Conservation (phyloP, 2,329 filamentous ascomycete species). For the Hypoxylon sp. region DNA sequence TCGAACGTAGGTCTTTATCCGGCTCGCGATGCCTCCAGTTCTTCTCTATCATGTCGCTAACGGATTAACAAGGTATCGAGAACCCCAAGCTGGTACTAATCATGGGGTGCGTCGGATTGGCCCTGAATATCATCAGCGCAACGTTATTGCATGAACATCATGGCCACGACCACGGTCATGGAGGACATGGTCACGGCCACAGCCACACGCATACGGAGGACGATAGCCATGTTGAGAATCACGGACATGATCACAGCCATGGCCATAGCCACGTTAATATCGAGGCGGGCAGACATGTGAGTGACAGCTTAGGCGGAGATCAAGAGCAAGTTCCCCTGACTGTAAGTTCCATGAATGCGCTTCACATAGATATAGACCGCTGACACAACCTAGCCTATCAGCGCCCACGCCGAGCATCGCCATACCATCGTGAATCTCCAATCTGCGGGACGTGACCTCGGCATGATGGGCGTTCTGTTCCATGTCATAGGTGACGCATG, state of each 20-base stretch:
- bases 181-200: slow-evolving; percentile 42
- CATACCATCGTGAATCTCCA: slow-evolving; percentile 57
- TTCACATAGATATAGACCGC: neutral
- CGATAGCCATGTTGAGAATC: slow-evolving; percentile 29
- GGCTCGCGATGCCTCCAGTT: neutral
- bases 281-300: slow-evolving; percentile 47
- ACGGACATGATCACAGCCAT: slow-evolving; percentile 46
- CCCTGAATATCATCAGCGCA: slow-evolving; percentile 76
- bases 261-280: slow-evolving; percentile 51
- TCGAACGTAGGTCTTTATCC: slow-evolving; percentile 63
- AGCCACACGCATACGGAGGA: slow-evolving; percentile 20
- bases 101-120: slow-evolving; percentile 76
- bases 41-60: slow-evolving; percentile 11
- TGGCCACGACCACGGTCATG: slow-evolving; percentile 52
- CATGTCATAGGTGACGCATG: slow-evolving; percentile 81
- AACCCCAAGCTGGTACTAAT: slow-evolving; percentile 77
- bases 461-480: slow-evolving; percentile 77
- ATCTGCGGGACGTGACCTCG: slow-evolving; percentile 70
- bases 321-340: slow-evolving; percentile 48
- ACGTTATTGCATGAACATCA: slow-evolving; percentile 74
- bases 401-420: slow-evolving; percentile 65
- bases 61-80: slow-evolving; percentile 66
- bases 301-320: slow-evolving; percentile 38
- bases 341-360: slow-evolving; percentile 38
- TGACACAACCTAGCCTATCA: slow-evolving; percentile 48